Conservation (phyloP, 345 rosid genomes). For the Clausena lansium region DNA sequence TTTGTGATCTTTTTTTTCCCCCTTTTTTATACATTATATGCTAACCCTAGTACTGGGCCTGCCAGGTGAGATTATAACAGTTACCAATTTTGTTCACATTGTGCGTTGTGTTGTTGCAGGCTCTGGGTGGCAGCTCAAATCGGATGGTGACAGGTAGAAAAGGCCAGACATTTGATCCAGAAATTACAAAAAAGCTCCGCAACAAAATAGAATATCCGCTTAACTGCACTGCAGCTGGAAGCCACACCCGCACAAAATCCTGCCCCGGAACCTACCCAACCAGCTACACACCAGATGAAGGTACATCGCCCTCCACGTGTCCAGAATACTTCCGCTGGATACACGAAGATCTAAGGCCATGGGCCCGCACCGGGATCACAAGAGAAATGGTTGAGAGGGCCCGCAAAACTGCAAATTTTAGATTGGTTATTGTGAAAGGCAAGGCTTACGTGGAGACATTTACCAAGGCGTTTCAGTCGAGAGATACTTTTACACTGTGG, state of each 20-base stretch:
- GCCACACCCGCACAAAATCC: conserved; percentile 26
- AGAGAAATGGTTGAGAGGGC: conserved; percentile 63
- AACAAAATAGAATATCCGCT: conserved; percentile 37
- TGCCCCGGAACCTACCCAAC: conserved; percentile 48
- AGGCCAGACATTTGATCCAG: not conserved
- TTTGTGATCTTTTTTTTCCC: no score
- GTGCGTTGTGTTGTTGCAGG: conserved; percentile 19
- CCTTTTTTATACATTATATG: no score
- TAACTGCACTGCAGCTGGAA: conserved; percentile 35
- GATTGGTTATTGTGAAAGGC: conserved; percentile 57
- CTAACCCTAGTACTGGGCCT: no score
- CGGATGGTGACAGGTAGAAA: not conserved
- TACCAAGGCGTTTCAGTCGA: conserved; percentile 53
- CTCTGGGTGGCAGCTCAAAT: conserved; percentile 1
- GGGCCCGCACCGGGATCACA: conserved; percentile 71
- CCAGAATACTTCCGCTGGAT: conserved; percentile 95
- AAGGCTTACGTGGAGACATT: conserved; percentile 53
- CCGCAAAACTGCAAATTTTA: conserved; percentile 53
- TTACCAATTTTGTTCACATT: no score
- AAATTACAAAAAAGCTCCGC: conserved; percentile 20
- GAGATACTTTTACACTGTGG: conserved; percentile 82
- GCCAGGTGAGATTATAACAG: no score
- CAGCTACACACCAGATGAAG: not conserved
- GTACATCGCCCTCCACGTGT: conserved; percentile 32
- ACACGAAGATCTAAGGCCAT: conserved; percentile 85